Conservation (phyloP, 129 eudicot species). For the Tagetes patula region DNA sequence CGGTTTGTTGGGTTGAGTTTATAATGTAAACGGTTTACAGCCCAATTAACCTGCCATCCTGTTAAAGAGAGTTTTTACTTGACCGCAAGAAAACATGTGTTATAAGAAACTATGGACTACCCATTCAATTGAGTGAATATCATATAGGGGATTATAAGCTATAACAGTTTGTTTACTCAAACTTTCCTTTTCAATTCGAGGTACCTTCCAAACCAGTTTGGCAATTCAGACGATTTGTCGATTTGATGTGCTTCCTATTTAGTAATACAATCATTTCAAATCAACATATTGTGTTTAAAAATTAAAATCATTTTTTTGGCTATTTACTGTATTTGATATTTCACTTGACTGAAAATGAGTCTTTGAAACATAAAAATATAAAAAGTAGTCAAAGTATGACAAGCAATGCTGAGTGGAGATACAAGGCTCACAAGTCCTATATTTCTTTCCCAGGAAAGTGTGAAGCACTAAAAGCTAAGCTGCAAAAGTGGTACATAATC, state of each 20-base stretch:
- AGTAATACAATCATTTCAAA: background rate
- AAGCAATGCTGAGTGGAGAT: background rate
- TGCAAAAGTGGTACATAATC: background rate
- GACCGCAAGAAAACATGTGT: background rate
- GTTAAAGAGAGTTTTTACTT: too few relatives aligned
- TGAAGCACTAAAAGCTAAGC: constrained; percentile 3
- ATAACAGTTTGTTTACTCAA: background rate
- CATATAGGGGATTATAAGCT: background rate
- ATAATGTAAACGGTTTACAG: too few relatives aligned
- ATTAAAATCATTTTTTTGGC: background rate
- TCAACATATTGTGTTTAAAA: background rate
- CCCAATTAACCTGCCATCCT: too few relatives aligned
- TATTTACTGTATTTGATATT: background rate
- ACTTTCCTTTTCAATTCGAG: background rate
- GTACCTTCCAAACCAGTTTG: background rate
- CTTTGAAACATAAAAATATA: background rate
- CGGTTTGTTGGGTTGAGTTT: too few relatives aligned
- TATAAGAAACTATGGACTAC: background rate
- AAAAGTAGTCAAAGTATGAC: background rate
- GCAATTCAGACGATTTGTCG: background rate
- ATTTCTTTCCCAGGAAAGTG: too few relatives aligned
- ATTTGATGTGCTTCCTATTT: background rate
- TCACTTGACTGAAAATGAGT: background rate
- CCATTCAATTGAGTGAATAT: background rate
- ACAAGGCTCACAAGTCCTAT: background rate